Evolutionary conservation across 2,329 filamentous ascomycete species (phyloP), one percentile per base, ranked within the genome.

Genomic region (Penicillium nordicum): DNA sequence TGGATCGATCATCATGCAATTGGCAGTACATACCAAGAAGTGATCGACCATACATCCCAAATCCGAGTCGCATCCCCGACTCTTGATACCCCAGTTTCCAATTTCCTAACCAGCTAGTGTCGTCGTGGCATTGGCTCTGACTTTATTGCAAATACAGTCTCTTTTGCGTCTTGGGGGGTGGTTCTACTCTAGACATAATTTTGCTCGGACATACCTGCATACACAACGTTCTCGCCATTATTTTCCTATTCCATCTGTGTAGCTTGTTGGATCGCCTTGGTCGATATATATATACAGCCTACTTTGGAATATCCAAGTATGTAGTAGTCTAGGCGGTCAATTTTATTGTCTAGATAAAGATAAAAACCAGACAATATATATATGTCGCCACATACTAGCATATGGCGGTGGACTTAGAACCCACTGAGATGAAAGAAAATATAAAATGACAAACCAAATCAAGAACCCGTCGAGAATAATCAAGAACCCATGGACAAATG

Each of bases 31-130:
- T 49, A 41, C 40, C 40, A 41, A 32, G 32, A 44, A 54, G 48
- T 58, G 55, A 50, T 55, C 55, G 46, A 49, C 53, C 40, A 59
- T 21, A 54, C 52, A 56, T 45, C 59, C 44, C 58, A 43, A 50
- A 59, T 57, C 53, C 60, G 53, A 61, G 63, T 62, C 59, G 45
- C 50, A 25, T 51, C 36, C 48, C 34, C 58, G 65, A 63, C 66
- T 66, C 64, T 70, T 70, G 68, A 70, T 70, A 70, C 68, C 68
- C 68, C 60, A 46, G 52, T 41, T 49, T 55, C 52, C 37, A 34
- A 50, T 50, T 56, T 41, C 42, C 53, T 52, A 42, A 42, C 41
- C 42, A 51, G 41, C 36, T 55, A 23, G 43, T 51, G 53, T 48
- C 43, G 10, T 53, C 42, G 40, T 46, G 48, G 48, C 53, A 52